These are phyloP conservation scores for Hermanozyma aechmeae DNA, from an alignment of 805 yeast species.

Conservation along the genomic window DNA sequence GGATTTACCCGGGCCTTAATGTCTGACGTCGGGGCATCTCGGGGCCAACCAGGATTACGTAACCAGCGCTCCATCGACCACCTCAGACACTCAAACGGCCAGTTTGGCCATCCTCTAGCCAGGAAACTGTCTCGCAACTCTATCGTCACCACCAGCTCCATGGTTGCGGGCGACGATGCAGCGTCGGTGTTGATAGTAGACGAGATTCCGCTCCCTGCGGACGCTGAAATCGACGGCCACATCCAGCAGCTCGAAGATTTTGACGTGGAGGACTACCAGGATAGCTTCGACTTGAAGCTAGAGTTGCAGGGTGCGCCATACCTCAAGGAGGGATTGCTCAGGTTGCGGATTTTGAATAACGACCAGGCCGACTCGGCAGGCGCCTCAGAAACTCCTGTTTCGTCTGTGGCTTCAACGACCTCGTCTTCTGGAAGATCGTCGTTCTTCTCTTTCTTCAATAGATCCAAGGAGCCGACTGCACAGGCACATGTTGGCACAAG, in stretches of 20 bases:
- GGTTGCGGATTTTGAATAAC: slow-evolving; percentile 28
- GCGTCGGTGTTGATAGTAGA: slow-evolving; percentile 29
- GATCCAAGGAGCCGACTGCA: slow-evolving; percentile 9
- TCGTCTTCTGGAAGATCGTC: slow-evolving; percentile 4
- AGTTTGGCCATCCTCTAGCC: slow-evolving; percentile 8
- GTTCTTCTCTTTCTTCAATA: slow-evolving; percentile 20
- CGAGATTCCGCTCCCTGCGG: slow-evolving; percentile 7
- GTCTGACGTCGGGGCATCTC: slow-evolving; percentile 22
- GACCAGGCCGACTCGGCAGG: slow-evolving; percentile 23
- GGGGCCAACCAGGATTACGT: slow-evolving; percentile 14
- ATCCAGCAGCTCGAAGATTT: slow-evolving; percentile 24
- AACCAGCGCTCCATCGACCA: slow-evolving; percentile 21
- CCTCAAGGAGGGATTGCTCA: slow-evolving; percentile 63
- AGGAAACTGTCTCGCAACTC: slow-evolving; percentile 27
- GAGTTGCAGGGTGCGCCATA: slow-evolving; percentile 71
- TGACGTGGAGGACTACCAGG: slow-evolving; percentile 32
- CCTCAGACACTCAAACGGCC: slow-evolving; percentile 7
- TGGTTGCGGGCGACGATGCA: slow-evolving; percentile 16
- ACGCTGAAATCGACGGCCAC: slow-evolving; percentile 5
- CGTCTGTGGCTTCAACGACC: no score
- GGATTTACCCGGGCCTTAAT: slow-evolving; percentile 34
- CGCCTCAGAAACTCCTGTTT: slow-evolving; percentile 5
- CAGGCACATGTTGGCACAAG: slow-evolving; percentile 1
- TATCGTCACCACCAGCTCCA: slow-evolving; percentile 23
- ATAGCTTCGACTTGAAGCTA: slow-evolving; percentile 47